Evolutionary conservation across 208 protist genomes (phyloP), one percentile per base, ranked within the genome.

Genomic region (Leishmania braziliensis): DNA sequence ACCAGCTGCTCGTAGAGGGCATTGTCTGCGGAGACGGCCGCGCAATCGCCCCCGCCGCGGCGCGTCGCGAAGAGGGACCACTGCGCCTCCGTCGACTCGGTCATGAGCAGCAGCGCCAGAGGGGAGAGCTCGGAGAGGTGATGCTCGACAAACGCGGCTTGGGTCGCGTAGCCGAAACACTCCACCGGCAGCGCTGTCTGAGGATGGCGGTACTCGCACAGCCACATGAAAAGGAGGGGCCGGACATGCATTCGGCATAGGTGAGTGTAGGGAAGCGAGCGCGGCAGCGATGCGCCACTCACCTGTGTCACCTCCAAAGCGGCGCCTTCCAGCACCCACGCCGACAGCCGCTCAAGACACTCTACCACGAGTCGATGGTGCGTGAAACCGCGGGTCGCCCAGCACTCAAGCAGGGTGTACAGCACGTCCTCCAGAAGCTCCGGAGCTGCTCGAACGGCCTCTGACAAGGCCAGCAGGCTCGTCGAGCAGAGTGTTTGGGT

Each of bases 331-430:
- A 66, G n/a, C 2, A 65, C 73, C 63, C 79, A 82, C 5, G 68
- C 56, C 0, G 87, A 85, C 54, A 96, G 87, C 12, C 87, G 82
- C 50, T 84, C 62, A 72, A 96, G 76, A 68, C 89, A 95, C 79
- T 95, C 86, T 56, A 90, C 58, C 58, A 95, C 48, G 29, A 92
- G 83, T 14, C 69, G 60, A 23, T 80, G 88, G 50, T 90, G 88
- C 10, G 75, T 75, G 80, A 95, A 96, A 16, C 87, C 89, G 16
- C 84, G 91, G 33, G 84, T 95, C 10, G 93, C 86, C 90, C 89
- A 94, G 81, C 88, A 94, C 79, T 96, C 93, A 3, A 96, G 83
- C 51, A 95, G 84, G n/a, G 89, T 91, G 80, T 90, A 93, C 36
- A 95, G 65, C 43, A 94, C 87, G 23, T 86, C 76, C 14, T 89